These are phyloP conservation scores for Noccaea bulbosa DNA, from an alignment of 345 rosid species.

Conservation along the genomic window DNA sequence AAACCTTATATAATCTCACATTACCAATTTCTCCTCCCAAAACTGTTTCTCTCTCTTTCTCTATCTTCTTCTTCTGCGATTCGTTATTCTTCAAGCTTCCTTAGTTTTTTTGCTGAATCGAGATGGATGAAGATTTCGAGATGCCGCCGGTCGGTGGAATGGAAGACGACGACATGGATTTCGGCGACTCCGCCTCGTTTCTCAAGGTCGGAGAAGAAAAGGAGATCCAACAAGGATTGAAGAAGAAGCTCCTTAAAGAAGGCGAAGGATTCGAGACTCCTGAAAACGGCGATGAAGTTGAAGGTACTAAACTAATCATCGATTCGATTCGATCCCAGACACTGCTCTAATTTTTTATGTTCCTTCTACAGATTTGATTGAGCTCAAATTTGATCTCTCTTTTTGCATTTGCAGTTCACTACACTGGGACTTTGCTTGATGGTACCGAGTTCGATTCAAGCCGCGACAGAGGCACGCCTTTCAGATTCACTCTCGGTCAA, in stretches of 20 bases:
- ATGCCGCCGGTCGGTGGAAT: slow-evolving; percentile 54
- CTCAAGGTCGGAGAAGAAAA: slow-evolving; percentile 72
- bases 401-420: slow-evolving; percentile 52
- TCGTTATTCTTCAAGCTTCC: neutral
- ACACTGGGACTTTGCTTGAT: slow-evolving; percentile 89
- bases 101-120: neutral
- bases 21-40: neutral
- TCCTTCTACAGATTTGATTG: no score
- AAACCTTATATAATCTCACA: slow-evolving; percentile 25
- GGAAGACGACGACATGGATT: slow-evolving; percentile 57
- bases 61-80: neutral
- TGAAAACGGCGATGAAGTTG: slow-evolving; percentile 77
- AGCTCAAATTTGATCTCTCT: no score
- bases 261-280: slow-evolving; percentile 78
- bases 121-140: slow-evolving; percentile 69
- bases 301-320: slow-evolving; percentile 49
- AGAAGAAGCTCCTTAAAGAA: slow-evolving; percentile 83
- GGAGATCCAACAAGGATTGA: slow-evolving; percentile 84
- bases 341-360: no score
- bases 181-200: slow-evolving; percentile 45
- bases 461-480: slow-evolving; percentile 80
- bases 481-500: slow-evolving; percentile 95
- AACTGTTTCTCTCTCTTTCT: neutral
- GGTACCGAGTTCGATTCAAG: slow-evolving; percentile 96
- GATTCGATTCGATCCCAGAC: neutral